phyloP scores from a whole-genome alignment of 2,329 filamentous ascomycete species.

The Bipolaris gigantea region DNA sequence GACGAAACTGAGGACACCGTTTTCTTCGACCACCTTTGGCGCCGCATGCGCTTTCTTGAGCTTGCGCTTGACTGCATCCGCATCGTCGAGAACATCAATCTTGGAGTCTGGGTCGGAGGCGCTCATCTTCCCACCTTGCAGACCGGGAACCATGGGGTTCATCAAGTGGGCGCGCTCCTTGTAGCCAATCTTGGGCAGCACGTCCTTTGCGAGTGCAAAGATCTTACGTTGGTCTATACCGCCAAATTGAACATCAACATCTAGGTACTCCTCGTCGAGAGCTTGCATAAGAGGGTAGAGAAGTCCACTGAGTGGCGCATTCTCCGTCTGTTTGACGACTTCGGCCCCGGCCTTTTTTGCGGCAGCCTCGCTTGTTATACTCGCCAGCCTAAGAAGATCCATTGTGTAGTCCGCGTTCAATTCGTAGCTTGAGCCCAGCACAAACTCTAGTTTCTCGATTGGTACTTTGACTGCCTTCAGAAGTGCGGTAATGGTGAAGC shows the following conservation, averaged over 20 bases:
- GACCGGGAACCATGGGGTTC: conserved; percentile 87
- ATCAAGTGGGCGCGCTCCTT: conserved; percentile 71
- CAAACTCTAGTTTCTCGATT: conserved; percentile 77
- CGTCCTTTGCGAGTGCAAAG: conserved; percentile 82
- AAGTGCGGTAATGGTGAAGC: conserved; percentile 71
- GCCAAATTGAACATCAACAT: conserved; percentile 86
- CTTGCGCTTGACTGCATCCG: conserved; percentile 70
- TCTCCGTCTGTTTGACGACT: conserved; percentile 87
- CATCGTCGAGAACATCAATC: conserved; percentile 85
- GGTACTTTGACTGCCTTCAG: conserved; percentile 78
- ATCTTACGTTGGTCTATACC: conserved; percentile 80
- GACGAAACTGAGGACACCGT: conserved; percentile 83
- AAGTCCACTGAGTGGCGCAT: conserved; percentile 72
- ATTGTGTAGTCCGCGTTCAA: conserved; percentile 70
- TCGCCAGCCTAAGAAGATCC: conserved; percentile 79
- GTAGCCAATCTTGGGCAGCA: conserved; percentile 84
- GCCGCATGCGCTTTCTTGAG: conserved; percentile 76
- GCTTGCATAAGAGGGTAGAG: conserved; percentile 88
- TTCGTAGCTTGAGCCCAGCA: conserved; percentile 84
- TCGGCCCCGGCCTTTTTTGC: conserved; percentile 91
- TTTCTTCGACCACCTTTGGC: conserved; percentile 76
- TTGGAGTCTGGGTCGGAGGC: conserved; percentile 73
- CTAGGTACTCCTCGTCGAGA: conserved; percentile 80
- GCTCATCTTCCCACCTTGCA: conserved; percentile 81
- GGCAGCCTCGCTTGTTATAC: conserved; percentile 73